A percentile compares a stretch with the other conserved stretches of the same genome.
phyloP scores from a whole-genome alignment of 2,329 filamentous ascomycete species.

The Thielaviopsis populi region DNA sequence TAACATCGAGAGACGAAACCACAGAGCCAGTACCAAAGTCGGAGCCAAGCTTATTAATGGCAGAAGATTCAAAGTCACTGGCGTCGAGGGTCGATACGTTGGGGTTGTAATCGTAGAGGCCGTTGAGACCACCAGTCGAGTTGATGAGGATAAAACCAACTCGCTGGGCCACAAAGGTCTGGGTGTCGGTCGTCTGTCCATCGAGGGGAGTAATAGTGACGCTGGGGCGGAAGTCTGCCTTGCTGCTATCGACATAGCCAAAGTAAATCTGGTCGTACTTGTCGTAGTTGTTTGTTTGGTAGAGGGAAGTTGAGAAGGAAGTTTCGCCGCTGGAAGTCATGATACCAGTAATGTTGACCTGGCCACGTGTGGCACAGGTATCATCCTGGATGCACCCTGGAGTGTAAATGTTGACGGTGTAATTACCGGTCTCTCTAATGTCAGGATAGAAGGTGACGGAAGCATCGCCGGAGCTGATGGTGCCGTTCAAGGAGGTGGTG shows the following conservation, averaged over 20 bases:
- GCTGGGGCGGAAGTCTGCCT: constrained; percentile 57
- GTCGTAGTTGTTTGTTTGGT: constrained; percentile 88
- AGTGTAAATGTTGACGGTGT: constrained; percentile 80
- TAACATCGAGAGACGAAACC: constrained; percentile 52
- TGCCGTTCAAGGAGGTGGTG: constrained; percentile 36
- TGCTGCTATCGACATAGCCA: constrained; percentile 65
- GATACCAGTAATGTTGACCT: constrained; percentile 63
- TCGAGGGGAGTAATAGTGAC: constrained; percentile 60
- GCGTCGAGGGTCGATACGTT: constrained; percentile 31
- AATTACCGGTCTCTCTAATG: constrained; percentile 78
- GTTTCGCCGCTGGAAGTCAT: constrained; percentile 40
- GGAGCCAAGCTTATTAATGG: constrained; percentile 61
- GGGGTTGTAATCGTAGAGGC: constrained; percentile 78
- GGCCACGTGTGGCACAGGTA: constrained; percentile 60
- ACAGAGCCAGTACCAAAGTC: constrained; percentile 51
- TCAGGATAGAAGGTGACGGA: constrained; percentile 70
- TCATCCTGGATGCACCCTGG: constrained; percentile 74
- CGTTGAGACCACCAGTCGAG: constrained; percentile 69
- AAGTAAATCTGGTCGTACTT: constrained; percentile 92
- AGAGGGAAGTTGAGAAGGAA: constrained; percentile 47
- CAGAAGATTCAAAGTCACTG: constrained; percentile 52
- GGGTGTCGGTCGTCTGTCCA: constrained; percentile 43
- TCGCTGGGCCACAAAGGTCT: constrained; percentile 79
- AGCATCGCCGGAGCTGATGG: constrained; percentile 42
- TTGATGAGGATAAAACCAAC: constrained; percentile 63